Conservation (phyloP, 768 basidiomycete genomes). For the Cystofilobasidium macerans region DNA sequence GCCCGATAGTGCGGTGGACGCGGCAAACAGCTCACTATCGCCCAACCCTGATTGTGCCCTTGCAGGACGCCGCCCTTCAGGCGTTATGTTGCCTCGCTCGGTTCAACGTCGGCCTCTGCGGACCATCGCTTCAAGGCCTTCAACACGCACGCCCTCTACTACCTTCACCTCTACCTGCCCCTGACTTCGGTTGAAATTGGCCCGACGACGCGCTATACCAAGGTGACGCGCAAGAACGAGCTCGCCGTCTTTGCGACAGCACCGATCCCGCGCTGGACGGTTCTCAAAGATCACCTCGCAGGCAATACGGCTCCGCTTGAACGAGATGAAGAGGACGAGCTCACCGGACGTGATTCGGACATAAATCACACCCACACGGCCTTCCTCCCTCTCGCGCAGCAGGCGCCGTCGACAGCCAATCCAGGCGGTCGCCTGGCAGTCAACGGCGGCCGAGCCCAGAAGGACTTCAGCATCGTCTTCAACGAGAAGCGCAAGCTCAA, state of each 20-base stretch:
- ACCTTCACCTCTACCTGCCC: background rate
- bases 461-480: background rate
- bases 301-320: background rate
- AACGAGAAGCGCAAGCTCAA: background rate
- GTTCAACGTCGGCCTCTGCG: no score
- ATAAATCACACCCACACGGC: no score
- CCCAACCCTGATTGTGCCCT: background rate
- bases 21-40: no score
- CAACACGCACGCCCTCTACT: background rate
- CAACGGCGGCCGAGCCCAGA: background rate
- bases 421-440: background rate
- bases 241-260: slow-evolving; percentile 8
- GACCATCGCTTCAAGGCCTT: background rate
- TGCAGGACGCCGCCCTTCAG: background rate
- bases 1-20: no score
- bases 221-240: slow-evolving; percentile 4
- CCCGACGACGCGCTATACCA: slow-evolving; percentile 8
- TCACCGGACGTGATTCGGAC: background rate
- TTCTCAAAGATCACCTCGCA: background rate
- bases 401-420: background rate
- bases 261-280: background rate
- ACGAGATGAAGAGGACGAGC: background rate
- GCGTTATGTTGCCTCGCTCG: background rate
- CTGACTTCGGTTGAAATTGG: slow-evolving; percentile 5
- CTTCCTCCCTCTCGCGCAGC: background rate